Base-by-base conservation (phyloP, 169 alveolate species). In the Eimeria tenella region DNA sequence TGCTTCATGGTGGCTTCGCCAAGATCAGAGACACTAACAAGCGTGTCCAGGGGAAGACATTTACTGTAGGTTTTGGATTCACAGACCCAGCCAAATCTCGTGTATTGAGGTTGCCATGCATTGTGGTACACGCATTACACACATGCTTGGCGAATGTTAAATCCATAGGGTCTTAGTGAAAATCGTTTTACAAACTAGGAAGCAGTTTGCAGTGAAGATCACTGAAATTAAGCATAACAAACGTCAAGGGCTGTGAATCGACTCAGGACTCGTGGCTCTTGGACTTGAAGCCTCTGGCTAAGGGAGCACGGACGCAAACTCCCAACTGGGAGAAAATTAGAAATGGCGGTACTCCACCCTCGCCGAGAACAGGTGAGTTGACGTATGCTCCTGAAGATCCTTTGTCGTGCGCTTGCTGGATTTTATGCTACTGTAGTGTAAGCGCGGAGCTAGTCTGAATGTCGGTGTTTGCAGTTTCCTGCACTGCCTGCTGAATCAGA, bases 1-100 rank as follows among this genome's bases (percentile, higher is more conserved):
- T 97, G 87, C 94, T 98, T 90, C 97, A 96, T 94, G 99, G 99
- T 17, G 99, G 99, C n/a, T 97, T 96, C 94, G 96, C 98, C 52
- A 97, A 98, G 94, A 89, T 96, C 71, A 97, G 96, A 93, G 98
- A 97, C 82, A 97, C 97, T 17, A 73, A 95, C 49, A 96, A 96
- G 65, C 97, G 96, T 68, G 98, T 97, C n/a, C 95, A 96, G 49
- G 99, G 98, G 42, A 94, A 93, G 70, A 93, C 96, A 53, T 91
- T 25, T 63, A 91, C 94, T 4, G 94, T 91, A 52, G 31, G 91
- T 21, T 19, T 23, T 21, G 52, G 53, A 53, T 65, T 4, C 23
- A 6, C 68, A 77, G 87, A 7, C 52, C 52, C 31, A 42, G 83
- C 83, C 55, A 70, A 10, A 42, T 13, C 83, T 73, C 15, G 60